Percentiles rank a stretch among this genome's conserved stretches.
These are phyloP conservation scores for Aureobasidium sp. DNA, from an alignment of 2,329 filamentous ascomycete species.

Conservation along the genomic window DNA sequence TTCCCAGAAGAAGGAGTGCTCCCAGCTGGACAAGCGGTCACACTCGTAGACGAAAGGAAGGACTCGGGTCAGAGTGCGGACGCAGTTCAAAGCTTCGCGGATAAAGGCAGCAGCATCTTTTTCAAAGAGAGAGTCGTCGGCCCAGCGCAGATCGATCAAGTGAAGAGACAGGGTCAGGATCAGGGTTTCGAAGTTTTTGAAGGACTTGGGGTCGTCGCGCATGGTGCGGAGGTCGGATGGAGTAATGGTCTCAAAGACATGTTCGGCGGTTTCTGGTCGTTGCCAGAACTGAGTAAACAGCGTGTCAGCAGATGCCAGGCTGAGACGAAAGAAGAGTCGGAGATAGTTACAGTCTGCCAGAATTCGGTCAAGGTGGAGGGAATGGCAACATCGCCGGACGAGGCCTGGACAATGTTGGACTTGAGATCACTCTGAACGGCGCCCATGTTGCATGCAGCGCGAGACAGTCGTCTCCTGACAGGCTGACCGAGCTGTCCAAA, in stretches of 20 bases:
- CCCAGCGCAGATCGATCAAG: constrained; percentile 73
- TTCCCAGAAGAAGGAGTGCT: constrained; percentile 87
- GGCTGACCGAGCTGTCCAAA: background rate
- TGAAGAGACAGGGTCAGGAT: constrained; percentile 77
- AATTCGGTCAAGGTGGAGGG: constrained; percentile 16
- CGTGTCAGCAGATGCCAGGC: background rate
- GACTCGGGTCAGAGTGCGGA: constrained; percentile 81
- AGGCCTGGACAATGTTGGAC: constrained; percentile 20
- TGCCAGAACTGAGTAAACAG: constrained; percentile 72
- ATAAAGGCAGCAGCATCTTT: constrained; percentile 20
- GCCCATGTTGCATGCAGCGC: constrained; percentile 15
- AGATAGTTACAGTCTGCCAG: constrained; percentile 17
- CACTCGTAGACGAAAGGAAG: constrained; percentile 89
- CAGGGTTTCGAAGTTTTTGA: constrained; percentile 85
- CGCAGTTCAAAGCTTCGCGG: constrained; percentile 82
- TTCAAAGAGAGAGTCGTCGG: constrained; percentile 61
- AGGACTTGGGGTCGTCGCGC: constrained; percentile 59
- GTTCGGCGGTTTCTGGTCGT: constrained; percentile 87
- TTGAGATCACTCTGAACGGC: constrained; percentile 20
- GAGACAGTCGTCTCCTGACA: background rate
- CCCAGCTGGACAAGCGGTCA: constrained; percentile 75
- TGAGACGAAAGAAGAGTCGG: background rate
- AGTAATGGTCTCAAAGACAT: constrained; percentile 67
- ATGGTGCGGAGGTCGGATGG: constrained; percentile 72
- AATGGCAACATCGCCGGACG: constrained; percentile 16